phyloP scores from a whole-genome alignment of 805 yeast species.

The Schwanniomyces polymorphus region DNA sequence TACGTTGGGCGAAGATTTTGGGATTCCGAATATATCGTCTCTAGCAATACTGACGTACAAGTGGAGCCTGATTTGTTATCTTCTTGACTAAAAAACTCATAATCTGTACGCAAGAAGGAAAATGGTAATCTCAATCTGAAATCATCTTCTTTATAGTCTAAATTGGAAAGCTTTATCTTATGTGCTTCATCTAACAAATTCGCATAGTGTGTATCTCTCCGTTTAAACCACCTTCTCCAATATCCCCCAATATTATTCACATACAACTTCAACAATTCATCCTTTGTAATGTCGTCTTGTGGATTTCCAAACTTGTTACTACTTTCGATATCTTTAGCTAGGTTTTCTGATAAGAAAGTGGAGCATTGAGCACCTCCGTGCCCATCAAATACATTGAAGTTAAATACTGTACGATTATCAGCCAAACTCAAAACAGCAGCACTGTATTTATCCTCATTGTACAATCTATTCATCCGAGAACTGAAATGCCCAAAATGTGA shows the following conservation, averaged over 20 bases:
- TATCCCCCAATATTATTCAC: constrained; percentile 69
- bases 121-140: constrained; percentile 60
- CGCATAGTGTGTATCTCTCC: constrained; percentile 33
- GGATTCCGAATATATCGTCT: constrained; percentile 41
- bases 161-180: constrained; percentile 11
- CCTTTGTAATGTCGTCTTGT: constrained; percentile 25
- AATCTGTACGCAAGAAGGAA: constrained; percentile 66
- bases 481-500: constrained; percentile 76
- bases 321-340: constrained; percentile 55
- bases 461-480: constrained; percentile 70
- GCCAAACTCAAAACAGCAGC: constrained; percentile 55
- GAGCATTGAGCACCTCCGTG: constrained; percentile 89
- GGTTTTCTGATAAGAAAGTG: constrained; percentile 51
- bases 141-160: constrained; percentile 46
- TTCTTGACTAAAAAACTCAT: constrained; percentile 47
- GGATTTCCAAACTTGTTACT: constrained; percentile 22
- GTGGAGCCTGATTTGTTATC: constrained; percentile 64
- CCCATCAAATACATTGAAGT: constrained; percentile 84
- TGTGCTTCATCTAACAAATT: constrained; percentile 19
- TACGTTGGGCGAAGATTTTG: constrained; percentile 27
- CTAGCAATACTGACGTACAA: constrained; percentile 63
- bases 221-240: constrained; percentile 76
- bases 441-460: constrained; percentile 80
- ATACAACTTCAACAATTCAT: constrained; percentile 54
- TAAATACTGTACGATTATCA: constrained; percentile 41